A percentile compares a stretch with the other conserved stretches of the same genome.
Evolutionary conservation across 129 eudicot genomes (phyloP).

Genomic region (Tanacetum coccineum): DNA sequence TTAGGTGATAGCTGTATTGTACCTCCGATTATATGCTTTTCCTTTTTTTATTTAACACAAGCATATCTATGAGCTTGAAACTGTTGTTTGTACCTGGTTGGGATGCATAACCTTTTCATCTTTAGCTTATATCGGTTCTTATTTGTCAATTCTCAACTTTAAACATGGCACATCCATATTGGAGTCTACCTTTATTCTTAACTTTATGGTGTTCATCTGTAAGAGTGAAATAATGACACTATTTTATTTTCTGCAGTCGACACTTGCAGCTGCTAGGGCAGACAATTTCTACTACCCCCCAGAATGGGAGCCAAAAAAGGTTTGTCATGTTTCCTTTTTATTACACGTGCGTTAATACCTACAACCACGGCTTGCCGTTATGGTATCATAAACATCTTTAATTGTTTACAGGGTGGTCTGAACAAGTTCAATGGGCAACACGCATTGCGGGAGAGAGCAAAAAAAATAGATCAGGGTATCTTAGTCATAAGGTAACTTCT

Average conservation of each 20-base stretch:
- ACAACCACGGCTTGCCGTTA: background rate
- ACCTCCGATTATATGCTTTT: no score
- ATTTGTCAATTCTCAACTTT: background rate
- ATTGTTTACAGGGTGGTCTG: slow-evolving; percentile 65
- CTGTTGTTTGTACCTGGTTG: background rate
- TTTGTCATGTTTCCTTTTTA: slow-evolving; percentile 12
- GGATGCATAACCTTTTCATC: slow-evolving; percentile 10
- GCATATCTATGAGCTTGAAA: background rate
- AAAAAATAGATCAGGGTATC: slow-evolving; percentile 93
- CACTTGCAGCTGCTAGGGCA: slow-evolving; percentile 99
- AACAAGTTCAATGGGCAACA: slow-evolving; percentile 97
- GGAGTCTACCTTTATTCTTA: background rate
- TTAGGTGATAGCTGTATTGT: no score
- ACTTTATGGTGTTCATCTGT: background rate
- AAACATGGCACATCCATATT: background rate
- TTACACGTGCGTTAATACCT: background rate
- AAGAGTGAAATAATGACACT: slow-evolving; percentile 13
- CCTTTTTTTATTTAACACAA: background rate
- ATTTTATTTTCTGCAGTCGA: slow-evolving; percentile 56
- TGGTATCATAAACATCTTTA: background rate
- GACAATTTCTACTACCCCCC: slow-evolving; percentile 97
- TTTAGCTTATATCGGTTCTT: background rate
- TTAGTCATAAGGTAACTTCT: slow-evolving; percentile 74
- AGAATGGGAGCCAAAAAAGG: slow-evolving; percentile 97
- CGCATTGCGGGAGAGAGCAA: slow-evolving; percentile 97